Evolutionary conservation across 768 basidiomycete species (phyloP), one percentile per base, ranked within the genome.

Genomic region (Suillus subalutaceus): DNA sequence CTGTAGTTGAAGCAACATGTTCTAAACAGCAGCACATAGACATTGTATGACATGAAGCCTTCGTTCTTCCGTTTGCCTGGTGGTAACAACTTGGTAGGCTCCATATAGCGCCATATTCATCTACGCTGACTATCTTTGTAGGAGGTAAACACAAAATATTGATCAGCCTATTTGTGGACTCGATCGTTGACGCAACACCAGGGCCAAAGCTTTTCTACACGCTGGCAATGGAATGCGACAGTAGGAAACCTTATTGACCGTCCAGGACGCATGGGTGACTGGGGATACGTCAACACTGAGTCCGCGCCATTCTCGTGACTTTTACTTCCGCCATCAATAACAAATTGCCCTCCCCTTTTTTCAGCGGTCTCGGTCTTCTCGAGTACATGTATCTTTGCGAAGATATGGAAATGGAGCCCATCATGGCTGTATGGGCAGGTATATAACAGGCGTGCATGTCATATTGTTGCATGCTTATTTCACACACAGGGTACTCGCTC

Each of bases 141-240:
- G 85, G 70, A 86, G 83, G 74, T 85, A 75, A 65, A 50, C 40
- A 30, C 41, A 37, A 32, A 3, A 10, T 26, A 35, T 16, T 38
- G 6, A 57, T 48, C n/a, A 2, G 60, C 43, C 13, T 59, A 43
- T 26, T 20, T 32, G 13, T 62, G 30, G 43, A 10, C 60, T 67
- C 74, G 63, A 53, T 46, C 52, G 50, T 64, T 59, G 26, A 66
- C 41, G 26, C 63, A 71, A 35, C 53, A 13, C 4, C 64, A 90
- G 83, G 89, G 88, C 4, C 81, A 86, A 75, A 85, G 83, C 1
- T 73, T 78, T 30, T 81, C 75, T 7, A 80, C 81, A 0, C 79
- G 89, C 15, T 90, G 89, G 89, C 81, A 85, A 69, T 90, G 90
- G 89, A 85, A 88, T 68, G 80, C 81, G 6, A 90, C 88, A 6